Conservation (phyloP, 768 basidiomycete genomes). For the Suillus hirtellus region DNA sequence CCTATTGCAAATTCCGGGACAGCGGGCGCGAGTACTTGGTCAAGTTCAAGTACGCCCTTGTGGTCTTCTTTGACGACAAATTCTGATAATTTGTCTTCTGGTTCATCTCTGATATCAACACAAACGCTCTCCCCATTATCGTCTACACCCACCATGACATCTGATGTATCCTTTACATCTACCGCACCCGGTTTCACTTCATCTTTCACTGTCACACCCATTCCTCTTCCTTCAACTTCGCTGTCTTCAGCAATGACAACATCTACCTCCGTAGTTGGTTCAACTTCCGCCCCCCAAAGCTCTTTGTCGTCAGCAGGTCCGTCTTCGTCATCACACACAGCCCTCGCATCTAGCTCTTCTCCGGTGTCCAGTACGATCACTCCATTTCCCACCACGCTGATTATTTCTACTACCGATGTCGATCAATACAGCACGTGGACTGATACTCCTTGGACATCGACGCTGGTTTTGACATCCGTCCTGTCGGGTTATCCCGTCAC, state of each 20-base stretch:
- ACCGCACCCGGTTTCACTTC: not conserved
- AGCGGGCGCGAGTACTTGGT: not conserved
- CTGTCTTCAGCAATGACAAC: not conserved
- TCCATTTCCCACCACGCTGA: slow-evolving; percentile 15
- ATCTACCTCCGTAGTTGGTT: not conserved
- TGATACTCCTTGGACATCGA: slow-evolving; percentile 18
- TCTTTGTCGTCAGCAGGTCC: not conserved
- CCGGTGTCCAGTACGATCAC: not conserved
- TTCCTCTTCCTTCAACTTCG: not conserved
- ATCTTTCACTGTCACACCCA: not conserved
- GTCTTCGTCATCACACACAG: not conserved
- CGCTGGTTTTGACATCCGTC: slow-evolving; percentile 21
- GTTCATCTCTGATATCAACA: not conserved
- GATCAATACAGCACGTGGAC: slow-evolving; percentile 9
- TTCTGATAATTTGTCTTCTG: slow-evolving; percentile 5
- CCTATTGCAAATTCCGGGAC: not conserved
- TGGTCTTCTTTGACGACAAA: slow-evolving; percentile 5
- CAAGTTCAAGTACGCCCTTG: slow-evolving; percentile 9
- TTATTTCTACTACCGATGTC: slow-evolving; percentile 19
- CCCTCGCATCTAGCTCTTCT: not conserved
- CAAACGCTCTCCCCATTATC: not conserved
- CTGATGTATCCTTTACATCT: not conserved
- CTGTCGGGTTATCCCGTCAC: slow-evolving; percentile 17
- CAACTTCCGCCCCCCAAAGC: not conserved
- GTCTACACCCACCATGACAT: not conserved